A percentile compares a stretch with the other conserved stretches of the same genome.
Conservation (phyloP, 306 rosid species). For the Alnus glutinosa region DNA sequence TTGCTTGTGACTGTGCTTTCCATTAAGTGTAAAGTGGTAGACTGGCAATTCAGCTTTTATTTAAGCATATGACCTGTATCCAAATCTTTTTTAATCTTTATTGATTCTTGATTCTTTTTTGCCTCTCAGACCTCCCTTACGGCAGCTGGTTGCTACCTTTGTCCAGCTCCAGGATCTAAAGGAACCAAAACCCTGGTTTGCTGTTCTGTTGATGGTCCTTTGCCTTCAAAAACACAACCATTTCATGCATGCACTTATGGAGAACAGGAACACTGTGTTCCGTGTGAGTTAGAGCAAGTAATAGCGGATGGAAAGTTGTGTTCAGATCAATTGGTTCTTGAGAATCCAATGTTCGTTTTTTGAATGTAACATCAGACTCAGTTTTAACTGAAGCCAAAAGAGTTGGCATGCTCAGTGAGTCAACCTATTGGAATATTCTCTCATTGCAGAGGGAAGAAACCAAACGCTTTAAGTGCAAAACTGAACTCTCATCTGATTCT, state of each 20-base stretch:
- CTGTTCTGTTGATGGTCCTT: conserved; percentile 61
- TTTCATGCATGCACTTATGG: conserved; percentile 28
- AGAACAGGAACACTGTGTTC: conserved; percentile 30
- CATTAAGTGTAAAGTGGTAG: background rate
- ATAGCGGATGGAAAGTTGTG: conserved; percentile 52
- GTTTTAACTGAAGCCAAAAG: conserved; percentile 71
- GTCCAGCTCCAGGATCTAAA: conserved; percentile 86
- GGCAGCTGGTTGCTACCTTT: conserved; percentile 90
- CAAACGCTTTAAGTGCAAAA: conserved; percentile 57
- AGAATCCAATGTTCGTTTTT: conserved; percentile 69
- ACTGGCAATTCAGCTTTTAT: no score
- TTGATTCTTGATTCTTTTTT: background rate
- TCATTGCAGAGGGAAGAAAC: conserved; percentile 66
- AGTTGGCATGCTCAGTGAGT: conserved; percentile 59
- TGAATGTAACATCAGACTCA: conserved; percentile 52
- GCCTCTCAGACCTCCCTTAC: conserved; percentile 71
- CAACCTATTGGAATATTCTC: conserved; percentile 51
- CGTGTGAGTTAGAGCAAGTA: conserved; percentile 46
- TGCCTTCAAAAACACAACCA: conserved; percentile 55
- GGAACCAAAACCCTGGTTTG: conserved; percentile 75
- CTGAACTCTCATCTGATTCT: conserved; percentile 33
- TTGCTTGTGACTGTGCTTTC: background rate
- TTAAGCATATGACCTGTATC: background rate
- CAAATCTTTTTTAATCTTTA: background rate
- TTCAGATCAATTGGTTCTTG: conserved; percentile 41